Base-by-base conservation (phyloP, 371 early-diverging fungal genomes). In the Furculomyces boomerangus region DNA sequence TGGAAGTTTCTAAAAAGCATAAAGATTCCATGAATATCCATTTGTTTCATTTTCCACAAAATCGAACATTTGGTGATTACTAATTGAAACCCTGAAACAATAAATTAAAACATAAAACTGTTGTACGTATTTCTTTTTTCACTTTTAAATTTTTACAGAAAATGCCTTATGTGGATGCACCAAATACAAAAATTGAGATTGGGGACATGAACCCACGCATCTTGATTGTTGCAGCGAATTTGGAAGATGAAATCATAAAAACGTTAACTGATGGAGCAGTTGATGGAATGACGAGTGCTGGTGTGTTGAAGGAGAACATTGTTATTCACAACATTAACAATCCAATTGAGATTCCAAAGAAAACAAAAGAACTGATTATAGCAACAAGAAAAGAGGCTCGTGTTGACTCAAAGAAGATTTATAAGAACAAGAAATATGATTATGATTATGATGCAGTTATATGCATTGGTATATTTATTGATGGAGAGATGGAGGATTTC, bases 141-240 rank as follows among this genome's bases (percentile, higher is more conserved):
- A n/a, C n/a, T n/a, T n/a, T n/a, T n/a, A n/a, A n/a, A n/a, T n/a
- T n/a, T n/a, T n/a, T n/a, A 35, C 28, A 18, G 18, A 49, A 49
- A 30, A 49, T 49, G 49, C 49, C 49, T 3, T 49, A 49, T 25
- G 49, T 49, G 3, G 49, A 49, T 26, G 49, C 49, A 49, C 49
- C 49, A 8, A 49, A 49, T 3, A 49, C 49, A 5, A 3, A 49
- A 49, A 24, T 49, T 26, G 25, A 13, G 27, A 26, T 31, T 26
- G 49, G 49, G 22, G 49, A 49, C 5, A 30, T 25, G 5, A 49
- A 49, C 20, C 49, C 49, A 3, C 10, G 20, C 3, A 49, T 49
- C 32, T 31, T 49, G 32, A 49, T 49, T 3, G 49, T 49, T 10
- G 29, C 49, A 3, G 49, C 49, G 10, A 18, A 49, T 3, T 3